Percentiles rank a stretch among this genome's conserved stretches.
These are phyloP conservation scores for Saturnispora zaruensis DNA, from an alignment of 805 yeast genomes.

Conservation along the genomic window DNA sequence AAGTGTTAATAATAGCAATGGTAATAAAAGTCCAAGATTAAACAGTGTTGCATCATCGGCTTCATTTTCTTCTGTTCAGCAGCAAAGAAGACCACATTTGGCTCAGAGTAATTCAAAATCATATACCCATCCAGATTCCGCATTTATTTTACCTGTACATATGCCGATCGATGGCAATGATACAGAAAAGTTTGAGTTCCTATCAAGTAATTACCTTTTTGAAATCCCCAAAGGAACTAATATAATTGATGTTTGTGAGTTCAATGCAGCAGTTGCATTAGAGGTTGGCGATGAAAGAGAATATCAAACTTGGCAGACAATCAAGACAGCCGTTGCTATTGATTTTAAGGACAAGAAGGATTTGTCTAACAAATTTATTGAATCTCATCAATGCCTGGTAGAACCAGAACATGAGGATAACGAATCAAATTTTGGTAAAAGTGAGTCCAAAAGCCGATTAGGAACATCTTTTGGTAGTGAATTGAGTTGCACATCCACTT, in stretches of 20 bases:
- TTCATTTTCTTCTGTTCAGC: conserved; percentile 8
- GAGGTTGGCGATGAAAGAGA: conserved; percentile 44
- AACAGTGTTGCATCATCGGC: conserved; percentile 5
- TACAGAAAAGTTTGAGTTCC: conserved; percentile 35
- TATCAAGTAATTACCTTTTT: conserved; percentile 42
- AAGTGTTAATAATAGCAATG: not conserved
- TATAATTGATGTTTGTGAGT: conserved; percentile 45
- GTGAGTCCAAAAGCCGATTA: conserved; percentile 9
- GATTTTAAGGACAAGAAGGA: conserved; percentile 13
- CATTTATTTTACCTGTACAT: conserved; percentile 34
- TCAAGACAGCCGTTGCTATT: conserved; percentile 41
- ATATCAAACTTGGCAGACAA: conserved; percentile 54
- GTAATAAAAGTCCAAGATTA: conserved; percentile 1
- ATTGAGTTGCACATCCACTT: not conserved
- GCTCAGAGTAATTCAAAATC: conserved; percentile 7
- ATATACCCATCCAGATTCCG: conserved; percentile 13
- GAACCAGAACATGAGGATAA: conserved; percentile 10
- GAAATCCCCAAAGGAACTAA: conserved; percentile 41
- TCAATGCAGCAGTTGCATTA: conserved; percentile 50
- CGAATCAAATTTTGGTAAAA: conserved; percentile 9
- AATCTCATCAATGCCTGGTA: conserved; percentile 14
- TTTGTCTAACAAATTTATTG: not conserved
- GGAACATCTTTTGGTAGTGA: conserved; percentile 19
- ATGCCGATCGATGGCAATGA: conserved; percentile 38
- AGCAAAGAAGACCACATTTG: conserved; percentile 17